These are phyloP conservation scores for Hericium coralloides DNA, from an alignment of 768 basidiomycete species.

Conservation along the genomic window DNA sequence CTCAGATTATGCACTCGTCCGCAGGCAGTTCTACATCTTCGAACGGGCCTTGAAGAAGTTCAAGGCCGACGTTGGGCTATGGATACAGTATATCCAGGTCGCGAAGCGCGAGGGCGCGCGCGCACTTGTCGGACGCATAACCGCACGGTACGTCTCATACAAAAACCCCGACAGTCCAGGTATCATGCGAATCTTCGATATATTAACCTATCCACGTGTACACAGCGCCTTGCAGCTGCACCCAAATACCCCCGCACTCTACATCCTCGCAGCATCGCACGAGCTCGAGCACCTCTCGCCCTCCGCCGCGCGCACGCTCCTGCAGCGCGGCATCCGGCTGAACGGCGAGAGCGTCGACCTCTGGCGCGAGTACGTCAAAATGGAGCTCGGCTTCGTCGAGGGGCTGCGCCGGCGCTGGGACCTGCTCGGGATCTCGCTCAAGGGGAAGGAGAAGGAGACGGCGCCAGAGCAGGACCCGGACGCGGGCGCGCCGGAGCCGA, in stretches of 20 bases:
- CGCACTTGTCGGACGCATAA: conserved; percentile 71
- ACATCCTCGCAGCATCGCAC: conserved; percentile 78
- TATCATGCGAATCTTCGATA: neutral
- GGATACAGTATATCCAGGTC: conserved; percentile 83
- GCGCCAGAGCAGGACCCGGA: conserved; percentile 13
- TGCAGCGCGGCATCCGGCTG: conserved; percentile 80
- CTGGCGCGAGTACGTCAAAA: conserved; percentile 86
- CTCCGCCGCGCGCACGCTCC: conserved; percentile 69
- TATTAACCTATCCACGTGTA: neutral
- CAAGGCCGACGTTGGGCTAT: conserved; percentile 78
- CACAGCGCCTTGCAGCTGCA: conserved; percentile 80
- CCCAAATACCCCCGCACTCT: conserved; percentile 67
- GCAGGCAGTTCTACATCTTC: conserved; percentile 82
- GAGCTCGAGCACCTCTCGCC: conserved; percentile 69
- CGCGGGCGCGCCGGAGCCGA: conserved; percentile 13
- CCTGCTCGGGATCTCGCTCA: conserved; percentile 53
- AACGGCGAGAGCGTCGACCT: conserved; percentile 64
- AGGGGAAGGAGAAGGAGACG: conserved; percentile 21
- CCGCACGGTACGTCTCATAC: conserved; percentile 53
- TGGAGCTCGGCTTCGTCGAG: conserved; percentile 85
- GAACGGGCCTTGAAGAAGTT: conserved; percentile 86
- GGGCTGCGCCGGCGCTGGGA: conserved; percentile 71
- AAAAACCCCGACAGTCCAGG: too few species aligned
- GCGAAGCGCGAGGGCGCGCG: conserved; percentile 75
- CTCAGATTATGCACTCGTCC: conserved; percentile 79